phyloP scores from a whole-genome alignment of 2,329 filamentous ascomycete species.

The Aspergillus flavus region DNA sequence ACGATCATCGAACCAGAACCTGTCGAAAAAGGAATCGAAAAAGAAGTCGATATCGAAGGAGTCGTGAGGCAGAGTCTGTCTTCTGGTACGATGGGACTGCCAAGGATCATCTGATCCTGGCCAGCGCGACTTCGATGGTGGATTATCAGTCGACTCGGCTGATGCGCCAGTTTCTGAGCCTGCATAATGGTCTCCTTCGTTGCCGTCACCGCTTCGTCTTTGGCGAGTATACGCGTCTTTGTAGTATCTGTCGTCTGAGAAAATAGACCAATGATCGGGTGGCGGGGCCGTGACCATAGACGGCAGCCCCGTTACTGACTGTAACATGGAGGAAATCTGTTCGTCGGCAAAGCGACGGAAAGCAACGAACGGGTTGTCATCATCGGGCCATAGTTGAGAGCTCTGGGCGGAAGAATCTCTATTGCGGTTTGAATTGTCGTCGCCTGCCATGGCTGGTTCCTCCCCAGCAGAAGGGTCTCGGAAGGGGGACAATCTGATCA shows the following conservation, averaged over 20 bases:
- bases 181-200: constrained; percentile 4
- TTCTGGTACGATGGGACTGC: constrained; percentile 27
- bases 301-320: constrained; percentile 53
- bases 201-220: constrained; percentile 13
- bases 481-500: too few relatives aligned
- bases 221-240: constrained; percentile 24
- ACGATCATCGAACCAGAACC: constrained; percentile 34
- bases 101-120: constrained; percentile 26
- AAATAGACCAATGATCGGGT: constrained; percentile 38
- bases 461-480: background rate
- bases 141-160: background rate
- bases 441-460: constrained; percentile 25
- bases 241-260: constrained; percentile 35
- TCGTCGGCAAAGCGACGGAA: constrained; percentile 65
- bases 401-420: constrained; percentile 17
- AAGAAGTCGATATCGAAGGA: constrained; percentile 37
- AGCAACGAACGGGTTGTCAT: constrained; percentile 59
- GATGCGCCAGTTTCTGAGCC: constrained; percentile 10
- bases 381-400: constrained; percentile 30
- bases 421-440: constrained; percentile 19
- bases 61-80: constrained; percentile 23
- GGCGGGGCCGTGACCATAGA: constrained; percentile 36
- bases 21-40: constrained; percentile 41
- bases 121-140: constrained; percentile 16
- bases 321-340: constrained; percentile 58